Evolutionary conservation across 306 rosid genomes (phyloP).

Genomic region (Cucurbita maxima): DNA sequence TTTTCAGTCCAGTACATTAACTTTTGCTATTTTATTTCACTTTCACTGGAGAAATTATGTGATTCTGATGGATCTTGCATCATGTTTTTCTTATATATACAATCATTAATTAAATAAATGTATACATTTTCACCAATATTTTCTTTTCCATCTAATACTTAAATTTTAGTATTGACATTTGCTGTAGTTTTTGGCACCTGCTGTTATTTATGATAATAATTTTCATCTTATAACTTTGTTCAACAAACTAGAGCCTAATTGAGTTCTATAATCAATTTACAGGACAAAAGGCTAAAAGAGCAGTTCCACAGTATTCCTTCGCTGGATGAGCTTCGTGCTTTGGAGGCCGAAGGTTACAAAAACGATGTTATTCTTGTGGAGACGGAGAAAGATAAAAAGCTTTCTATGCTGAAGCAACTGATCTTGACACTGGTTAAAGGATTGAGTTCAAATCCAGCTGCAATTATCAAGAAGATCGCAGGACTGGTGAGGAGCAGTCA

Average conservation of each 20-base stretch:
- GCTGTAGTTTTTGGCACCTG: neutral
- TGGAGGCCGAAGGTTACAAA: slow-evolving; percentile 66
- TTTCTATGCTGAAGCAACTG: slow-evolving; percentile 85
- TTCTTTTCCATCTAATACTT: neutral
- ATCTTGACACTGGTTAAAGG: slow-evolving; percentile 73
- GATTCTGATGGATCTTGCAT: neutral
- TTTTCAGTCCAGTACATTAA: neutral
- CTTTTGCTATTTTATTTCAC: neutral
- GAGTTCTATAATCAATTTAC: slow-evolving; percentile 11
- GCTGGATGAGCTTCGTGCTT: slow-evolving; percentile 70
- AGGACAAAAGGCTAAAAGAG: slow-evolving; percentile 86
- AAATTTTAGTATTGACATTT: neutral
- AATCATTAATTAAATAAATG: neutral
- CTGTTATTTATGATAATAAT: neutral
- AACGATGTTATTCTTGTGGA: slow-evolving; percentile 88
- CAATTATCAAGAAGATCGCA: slow-evolving; percentile 90
- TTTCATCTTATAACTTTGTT: neutral
- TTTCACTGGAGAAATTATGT: neutral
- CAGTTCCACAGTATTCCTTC: slow-evolving; percentile 71
- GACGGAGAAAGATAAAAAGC: slow-evolving; percentile 71
- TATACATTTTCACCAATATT: neutral
- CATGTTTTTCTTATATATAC: neutral
- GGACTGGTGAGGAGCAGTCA: slow-evolving; percentile 44
- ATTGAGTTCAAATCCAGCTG: slow-evolving; percentile 76
- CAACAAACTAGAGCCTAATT: neutral